Evolutionary conservation across 2,329 filamentous ascomycete genomes (phyloP).

Genomic region (Nothopassalora personata): DNA sequence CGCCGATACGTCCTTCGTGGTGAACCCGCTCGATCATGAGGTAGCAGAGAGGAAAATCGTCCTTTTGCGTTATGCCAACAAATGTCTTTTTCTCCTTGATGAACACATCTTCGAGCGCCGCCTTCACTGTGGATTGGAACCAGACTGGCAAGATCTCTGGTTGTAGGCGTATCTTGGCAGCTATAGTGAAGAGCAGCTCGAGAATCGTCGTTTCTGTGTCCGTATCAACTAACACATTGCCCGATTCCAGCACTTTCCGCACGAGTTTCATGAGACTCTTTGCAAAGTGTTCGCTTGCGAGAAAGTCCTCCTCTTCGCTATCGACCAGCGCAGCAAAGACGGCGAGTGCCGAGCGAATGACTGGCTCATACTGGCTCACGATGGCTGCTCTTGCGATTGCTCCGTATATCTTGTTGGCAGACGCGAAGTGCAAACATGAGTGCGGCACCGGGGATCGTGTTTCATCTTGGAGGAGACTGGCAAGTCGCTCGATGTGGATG

Average conservation of each 20-base stretch:
- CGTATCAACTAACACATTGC: constrained; percentile 65
- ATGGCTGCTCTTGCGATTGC: constrained; percentile 85
- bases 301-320: constrained; percentile 91
- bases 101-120: constrained; percentile 33
- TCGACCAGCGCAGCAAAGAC: constrained; percentile 92
- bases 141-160: constrained; percentile 82
- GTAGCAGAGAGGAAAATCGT: constrained; percentile 94
- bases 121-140: constrained; percentile 60
- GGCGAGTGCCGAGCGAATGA: constrained; percentile 76
- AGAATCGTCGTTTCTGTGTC: constrained; percentile 86
- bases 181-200: constrained; percentile 90
- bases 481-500: constrained; percentile 52
- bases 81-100: constrained; percentile 60
- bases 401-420: constrained; percentile 81
- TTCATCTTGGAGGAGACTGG: constrained; percentile 76
- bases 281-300: constrained; percentile 81
- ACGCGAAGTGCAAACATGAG: constrained; percentile 82
- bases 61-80: constrained; percentile 75
- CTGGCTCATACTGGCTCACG: constrained; percentile 74
- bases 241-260: constrained; percentile 68
- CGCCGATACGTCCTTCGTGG: constrained; percentile 86
- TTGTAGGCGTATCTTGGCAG: constrained; percentile 88
- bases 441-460: constrained; percentile 82
- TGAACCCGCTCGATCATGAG: constrained; percentile 95
- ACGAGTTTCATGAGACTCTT: constrained; percentile 82